Evolutionary conservation across 495 filamentous ascomycete species (phyloP), one percentile per base, ranked within the genome.

Genomic region (Xylaria venustula): DNA sequence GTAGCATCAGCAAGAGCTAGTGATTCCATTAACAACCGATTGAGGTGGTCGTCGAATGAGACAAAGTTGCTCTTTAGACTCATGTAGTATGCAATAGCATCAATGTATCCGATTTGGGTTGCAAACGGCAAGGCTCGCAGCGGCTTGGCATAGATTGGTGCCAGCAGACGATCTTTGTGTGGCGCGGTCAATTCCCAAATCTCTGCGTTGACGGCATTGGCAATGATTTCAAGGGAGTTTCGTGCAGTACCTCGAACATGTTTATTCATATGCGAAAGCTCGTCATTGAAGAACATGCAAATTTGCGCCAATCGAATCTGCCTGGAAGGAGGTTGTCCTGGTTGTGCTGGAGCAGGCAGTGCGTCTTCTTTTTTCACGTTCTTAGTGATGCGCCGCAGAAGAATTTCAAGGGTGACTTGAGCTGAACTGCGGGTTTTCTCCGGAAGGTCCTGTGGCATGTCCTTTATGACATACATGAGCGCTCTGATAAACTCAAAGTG

Each of bases 61-160:
- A 98, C 82, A 53, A 97, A 91, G 54, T 92, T 88, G 44, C 88
- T 85, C 64, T 93, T 90, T 26, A 98, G 78, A 25, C 87, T 85
- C 74, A 99, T 81, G 72, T 91, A 95, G 72, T 92, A 98, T 0
- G 90, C 94, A 64, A 99, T 92, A 6, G 93, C 95, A 72, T 98
- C 94, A 64, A 99, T 96, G 70, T 93, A 98, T 9, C 94, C 95
- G 67, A 99, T 98, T 72, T 99, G 95, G 2, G 87, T 90, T 3
- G 89, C 80, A 68, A 97, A 97, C 1, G 93, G 93, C 54, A 99
- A 75, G 2, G 95, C 95, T 51, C 95, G 83, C 23, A 99, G 73
- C 26, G 95, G 95, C 75, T 99, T 99, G 67, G 88, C 89, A 78
- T 92, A 99, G 52, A 99, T 96, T 0, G 92, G 89, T 61, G 83